Conservation (phyloP, 2,329 filamentous ascomycete genomes). For the Penicillium sumatraense region DNA sequence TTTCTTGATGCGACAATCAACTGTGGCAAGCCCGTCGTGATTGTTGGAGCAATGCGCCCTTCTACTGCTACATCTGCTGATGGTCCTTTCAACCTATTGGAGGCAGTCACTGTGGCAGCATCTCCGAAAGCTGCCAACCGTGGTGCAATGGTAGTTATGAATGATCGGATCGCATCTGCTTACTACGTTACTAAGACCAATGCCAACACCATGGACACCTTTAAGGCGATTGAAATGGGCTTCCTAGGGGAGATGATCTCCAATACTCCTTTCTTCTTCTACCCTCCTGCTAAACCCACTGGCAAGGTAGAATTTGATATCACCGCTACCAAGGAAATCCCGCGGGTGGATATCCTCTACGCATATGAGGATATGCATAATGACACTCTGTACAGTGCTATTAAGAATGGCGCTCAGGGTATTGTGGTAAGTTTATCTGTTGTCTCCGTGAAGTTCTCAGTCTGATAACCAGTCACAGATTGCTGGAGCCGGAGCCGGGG, state of each 20-base stretch:
- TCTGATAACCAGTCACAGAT: background rate
- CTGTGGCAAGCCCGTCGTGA: conserved; percentile 62
- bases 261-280: background rate
- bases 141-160: background rate
- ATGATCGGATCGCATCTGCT: background rate
- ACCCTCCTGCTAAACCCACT: background rate
- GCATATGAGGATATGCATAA: background rate
- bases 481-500: background rate
- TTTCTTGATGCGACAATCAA: conserved; percentile 64
- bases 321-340: background rate
- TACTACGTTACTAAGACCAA: background rate
- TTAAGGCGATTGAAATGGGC: background rate
- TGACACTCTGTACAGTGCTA: background rate
- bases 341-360: background rate
- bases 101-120: conserved; percentile 63
- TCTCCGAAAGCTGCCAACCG: too few species aligned
- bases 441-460: background rate
- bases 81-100: conserved; percentile 65
- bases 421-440: too few species aligned
- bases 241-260: background rate
- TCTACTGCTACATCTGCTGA: conserved; percentile 67
- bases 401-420: background rate
- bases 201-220: background rate
- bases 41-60: conserved; percentile 67
- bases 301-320: background rate